phyloP scores from a whole-genome alignment of 2,329 filamentous ascomycete genomes.

The Leptographium radiaticola region DNA sequence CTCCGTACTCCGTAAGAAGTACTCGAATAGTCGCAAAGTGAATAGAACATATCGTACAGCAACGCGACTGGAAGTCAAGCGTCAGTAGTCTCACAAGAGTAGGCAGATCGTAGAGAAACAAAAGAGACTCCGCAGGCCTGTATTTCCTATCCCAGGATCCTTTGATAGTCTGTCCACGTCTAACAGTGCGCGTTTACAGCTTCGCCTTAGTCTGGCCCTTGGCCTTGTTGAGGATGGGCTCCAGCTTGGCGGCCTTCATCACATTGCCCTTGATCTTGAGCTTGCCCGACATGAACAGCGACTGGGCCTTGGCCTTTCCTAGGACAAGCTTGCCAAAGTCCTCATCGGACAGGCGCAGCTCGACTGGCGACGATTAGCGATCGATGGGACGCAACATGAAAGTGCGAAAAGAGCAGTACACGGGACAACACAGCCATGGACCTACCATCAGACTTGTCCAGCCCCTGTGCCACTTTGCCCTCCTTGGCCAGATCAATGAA shows the following conservation, averaged over 20 bases:
- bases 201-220: conserved; percentile 58
- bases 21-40: background rate
- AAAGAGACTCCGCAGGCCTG: background rate
- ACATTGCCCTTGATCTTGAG: conserved; percentile 96
- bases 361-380: conserved; percentile 42
- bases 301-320: conserved; percentile 89
- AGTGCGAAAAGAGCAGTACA: background rate
- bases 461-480: conserved; percentile 67
- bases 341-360: conserved; percentile 68
- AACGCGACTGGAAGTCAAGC: background rate
- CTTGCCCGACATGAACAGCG: conserved; percentile 95
- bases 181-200: conserved; percentile 33
- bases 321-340: conserved; percentile 75
- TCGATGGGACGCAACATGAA: background rate
- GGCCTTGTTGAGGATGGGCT: conserved; percentile 82
- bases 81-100: background rate
- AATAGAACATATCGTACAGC: background rate
- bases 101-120: background rate
- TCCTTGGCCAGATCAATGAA: conserved; percentile 90
- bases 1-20: background rate
- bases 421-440: too few relatives aligned
- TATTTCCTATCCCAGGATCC: background rate
- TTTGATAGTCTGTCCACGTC: too few relatives aligned
- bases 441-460: conserved; percentile 68
- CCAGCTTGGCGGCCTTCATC: conserved; percentile 97